Base-by-base conservation (phyloP, 2,329 filamentous ascomycete species). In the Penicillium sp. region DNA sequence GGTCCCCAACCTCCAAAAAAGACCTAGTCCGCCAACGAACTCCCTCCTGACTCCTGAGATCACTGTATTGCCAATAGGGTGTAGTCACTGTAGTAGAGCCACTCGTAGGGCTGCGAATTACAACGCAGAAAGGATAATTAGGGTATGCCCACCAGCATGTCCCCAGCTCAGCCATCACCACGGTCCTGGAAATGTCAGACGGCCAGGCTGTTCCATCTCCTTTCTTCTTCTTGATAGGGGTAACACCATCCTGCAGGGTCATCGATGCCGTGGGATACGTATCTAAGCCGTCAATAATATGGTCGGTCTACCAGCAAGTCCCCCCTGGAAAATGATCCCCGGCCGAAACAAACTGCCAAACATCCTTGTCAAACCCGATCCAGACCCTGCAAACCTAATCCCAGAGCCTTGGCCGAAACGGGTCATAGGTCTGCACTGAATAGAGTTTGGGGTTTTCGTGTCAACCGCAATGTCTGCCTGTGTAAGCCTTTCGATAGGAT, bases 151-250 rank as follows among this genome's bases (percentile, higher is more conserved):
- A 31, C 39, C 41, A 48, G 51, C 48, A 52, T 17, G 12, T 43
- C 54, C 35, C 41, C 60, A 55, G 55, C 22, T 47, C 50, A 43
- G 57, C 62, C 53, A 45, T 67, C 52, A 59, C 53, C 57, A 57
- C 49, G 58, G 59, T 14, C 42, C 38, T 47, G 60, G 62, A 50
- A 62, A 42, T 51, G 34, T 51, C 47, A 45, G 39, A 54, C 41
- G 22, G 25, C 22, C 34, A 28, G 5, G 38, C 39, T 31, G 14
- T 12, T 25, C 10, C 7, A 34, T 4, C 22, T 17, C 31, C n/a
- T n/a, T 22, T 25, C 14, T 49, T 17, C 22, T 14, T 6, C n/a
- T 15, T 15, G 5, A 31, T 31, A 14, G 31, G 31, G 28, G n/a
- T 8, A 25, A 31, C 43, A n/a, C 25, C 12, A n/a, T 47, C 14